These are phyloP conservation scores for Nemophila menziesii DNA, from an alignment of 257 asterid genomes.

Conservation along the genomic window DNA sequence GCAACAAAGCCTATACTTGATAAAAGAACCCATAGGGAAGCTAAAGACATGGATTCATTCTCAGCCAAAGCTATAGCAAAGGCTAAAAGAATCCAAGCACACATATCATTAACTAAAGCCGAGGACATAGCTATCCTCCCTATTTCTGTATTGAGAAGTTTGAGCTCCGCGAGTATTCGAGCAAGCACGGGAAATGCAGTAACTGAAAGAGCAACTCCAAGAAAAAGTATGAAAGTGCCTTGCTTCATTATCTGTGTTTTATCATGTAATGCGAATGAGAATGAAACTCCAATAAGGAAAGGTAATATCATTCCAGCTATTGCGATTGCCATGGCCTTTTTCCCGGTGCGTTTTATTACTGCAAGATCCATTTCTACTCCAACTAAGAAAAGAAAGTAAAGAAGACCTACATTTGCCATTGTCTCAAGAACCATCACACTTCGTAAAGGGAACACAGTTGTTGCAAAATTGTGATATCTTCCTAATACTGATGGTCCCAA, in stretches of 20 bases:
- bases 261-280: constrained; percentile 45
- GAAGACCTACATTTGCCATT: constrained; percentile 92
- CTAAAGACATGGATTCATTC: constrained; percentile 43
- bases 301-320: constrained; percentile 71
- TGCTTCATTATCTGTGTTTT: constrained; percentile 31
- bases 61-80: constrained; percentile 80
- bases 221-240: constrained; percentile 78
- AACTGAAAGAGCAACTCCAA: constrained; percentile 77
- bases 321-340: constrained; percentile 49
- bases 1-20: constrained; percentile 47
- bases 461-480: constrained; percentile 34
- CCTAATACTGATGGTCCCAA: constrained; percentile 90
- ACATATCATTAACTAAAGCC: constrained; percentile 81
- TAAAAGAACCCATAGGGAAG: constrained; percentile 68
- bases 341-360: constrained; percentile 59
- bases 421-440: constrained; percentile 96
- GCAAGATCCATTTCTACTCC: constrained; percentile 96
- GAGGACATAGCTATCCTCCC: constrained; percentile 85
- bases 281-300: constrained; percentile 53
- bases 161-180: constrained; percentile 76
- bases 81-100: constrained; percentile 77
- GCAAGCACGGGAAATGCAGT: constrained; percentile 93
- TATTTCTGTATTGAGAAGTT: constrained; percentile 78
- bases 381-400: constrained; percentile 71
- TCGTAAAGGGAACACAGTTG: constrained; percentile 55